Conservation (phyloP, 2,329 filamentous ascomycete genomes). For the Bipolaris bicolor region DNA sequence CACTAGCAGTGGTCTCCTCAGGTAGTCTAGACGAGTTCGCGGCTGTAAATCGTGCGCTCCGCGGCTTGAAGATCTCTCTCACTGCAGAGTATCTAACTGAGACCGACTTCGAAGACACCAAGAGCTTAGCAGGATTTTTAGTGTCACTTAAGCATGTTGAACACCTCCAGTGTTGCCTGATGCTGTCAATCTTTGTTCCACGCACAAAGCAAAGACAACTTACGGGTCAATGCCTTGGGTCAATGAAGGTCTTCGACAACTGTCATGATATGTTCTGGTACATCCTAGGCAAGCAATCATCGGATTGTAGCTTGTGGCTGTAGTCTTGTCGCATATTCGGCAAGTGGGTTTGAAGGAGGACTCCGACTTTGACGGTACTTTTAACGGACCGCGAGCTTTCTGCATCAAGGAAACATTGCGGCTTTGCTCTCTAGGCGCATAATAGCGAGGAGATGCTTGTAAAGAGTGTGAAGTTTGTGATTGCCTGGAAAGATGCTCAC, state of each 20-base stretch:
- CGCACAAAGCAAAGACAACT: neutral
- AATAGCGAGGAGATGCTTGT: neutral
- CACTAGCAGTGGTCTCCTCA: neutral
- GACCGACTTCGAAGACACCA: neutral
- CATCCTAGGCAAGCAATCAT: constrained; percentile 45
- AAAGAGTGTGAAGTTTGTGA: neutral
- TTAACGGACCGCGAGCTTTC: constrained; percentile 6
- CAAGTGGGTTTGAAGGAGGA: constrained; percentile 28
- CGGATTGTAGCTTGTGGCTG: constrained; percentile 30
- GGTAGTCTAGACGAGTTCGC: neutral
- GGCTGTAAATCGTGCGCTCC: neutral
- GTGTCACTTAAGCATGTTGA: constrained; percentile 18
- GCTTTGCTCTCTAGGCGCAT: neutral
- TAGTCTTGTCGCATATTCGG: constrained; percentile 37
- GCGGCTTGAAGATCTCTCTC: constrained; percentile 7
- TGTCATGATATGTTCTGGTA: constrained; percentile 43
- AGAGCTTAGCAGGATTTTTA: neutral
- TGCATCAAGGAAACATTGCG: neutral
- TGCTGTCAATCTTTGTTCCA: constrained; percentile 9
- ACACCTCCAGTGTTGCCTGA: constrained; percentile 21
- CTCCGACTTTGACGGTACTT: constrained; percentile 15
- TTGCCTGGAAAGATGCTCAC: neutral
- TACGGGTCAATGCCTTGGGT: constrained; percentile 17
- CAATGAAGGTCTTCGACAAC: constrained; percentile 39
- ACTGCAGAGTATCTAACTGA: constrained; percentile 1